A percentile compares a stretch with the other conserved stretches of the same genome.
These are phyloP conservation scores for Ogataea pignaliae DNA, from an alignment of 805 yeast species.

Conservation along the genomic window DNA sequence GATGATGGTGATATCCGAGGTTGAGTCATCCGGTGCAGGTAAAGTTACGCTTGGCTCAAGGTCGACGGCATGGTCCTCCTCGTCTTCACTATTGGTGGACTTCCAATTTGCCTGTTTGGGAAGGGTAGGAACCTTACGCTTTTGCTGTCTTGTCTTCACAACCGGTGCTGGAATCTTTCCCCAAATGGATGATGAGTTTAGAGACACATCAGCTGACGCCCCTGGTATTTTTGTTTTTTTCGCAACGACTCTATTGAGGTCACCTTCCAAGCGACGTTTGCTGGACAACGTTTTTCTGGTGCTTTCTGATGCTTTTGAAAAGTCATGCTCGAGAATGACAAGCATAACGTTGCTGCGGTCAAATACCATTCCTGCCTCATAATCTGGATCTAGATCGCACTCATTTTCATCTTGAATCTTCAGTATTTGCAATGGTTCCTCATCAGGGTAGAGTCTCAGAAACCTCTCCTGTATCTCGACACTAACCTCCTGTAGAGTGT, in stretches of 20 bases:
- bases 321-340: constrained; percentile 41
- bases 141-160: background rate
- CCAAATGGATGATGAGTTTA: constrained; percentile 20
- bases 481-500: constrained; percentile 45
- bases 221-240: constrained; percentile 15
- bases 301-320: constrained; percentile 2
- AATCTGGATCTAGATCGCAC: constrained; percentile 81
- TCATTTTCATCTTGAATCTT: constrained; percentile 61
- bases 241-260: constrained; percentile 26
- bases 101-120: background rate
- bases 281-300: constrained; percentile 4
- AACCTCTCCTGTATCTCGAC: constrained; percentile 53
- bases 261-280: constrained; percentile 22
- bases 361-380: constrained; percentile 59
- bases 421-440: constrained; percentile 48
- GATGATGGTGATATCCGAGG: constrained; percentile 16
- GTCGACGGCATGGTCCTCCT: background rate
- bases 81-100: too few species aligned
- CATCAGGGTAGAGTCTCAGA: constrained; percentile 60
- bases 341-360: constrained; percentile 43
- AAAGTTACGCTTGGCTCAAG: constrained; percentile 11
- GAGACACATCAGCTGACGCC: background rate
- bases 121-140: background rate
- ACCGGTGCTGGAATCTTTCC: constrained; percentile 3
- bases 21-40: constrained; percentile 18